A percentile compares a stretch with the other conserved stretches of the same genome.
Conservation (phyloP, 805 yeast species). For the Nakazawaea wickerhamii region DNA sequence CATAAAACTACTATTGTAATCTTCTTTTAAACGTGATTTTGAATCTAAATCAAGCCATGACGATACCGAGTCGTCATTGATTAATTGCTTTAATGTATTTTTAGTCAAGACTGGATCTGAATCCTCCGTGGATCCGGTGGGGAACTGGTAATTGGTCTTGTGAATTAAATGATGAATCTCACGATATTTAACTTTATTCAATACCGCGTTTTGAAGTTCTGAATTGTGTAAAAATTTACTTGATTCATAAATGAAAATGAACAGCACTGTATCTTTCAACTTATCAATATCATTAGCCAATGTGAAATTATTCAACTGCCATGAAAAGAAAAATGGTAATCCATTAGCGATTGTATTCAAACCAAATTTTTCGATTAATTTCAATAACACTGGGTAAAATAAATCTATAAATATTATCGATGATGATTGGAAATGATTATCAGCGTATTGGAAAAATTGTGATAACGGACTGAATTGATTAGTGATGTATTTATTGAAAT, state of each 20-base stretch:
- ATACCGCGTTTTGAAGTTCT: not conserved
- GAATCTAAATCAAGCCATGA: conserved; percentile 9
- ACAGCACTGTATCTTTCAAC: conserved; percentile 30
- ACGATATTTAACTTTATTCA: not conserved
- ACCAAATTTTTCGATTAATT: conserved; percentile 33
- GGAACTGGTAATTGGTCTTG: not conserved
- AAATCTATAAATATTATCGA: not conserved
- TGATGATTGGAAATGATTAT: conserved; percentile 23
- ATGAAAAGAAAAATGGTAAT: conserved; percentile 39
- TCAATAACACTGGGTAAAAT: conserved; percentile 9
- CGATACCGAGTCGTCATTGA: not conserved
- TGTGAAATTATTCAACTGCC: conserved; percentile 28
- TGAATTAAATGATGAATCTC: not conserved
- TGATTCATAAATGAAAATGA: conserved; percentile 24
- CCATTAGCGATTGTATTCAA: conserved; percentile 41
- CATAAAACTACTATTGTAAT: conserved; percentile 6
- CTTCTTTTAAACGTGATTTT: not conserved
- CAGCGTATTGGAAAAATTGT: conserved; percentile 32
- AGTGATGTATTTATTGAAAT: conserved; percentile 36
- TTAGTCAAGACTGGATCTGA: conserved; percentile 5
- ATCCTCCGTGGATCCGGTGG: not conserved
- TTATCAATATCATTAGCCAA: not conserved
- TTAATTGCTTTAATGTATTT: not conserved
- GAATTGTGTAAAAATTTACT: not conserved
- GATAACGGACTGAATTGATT: conserved; percentile 36